A percentile compares a stretch with the other conserved stretches of the same genome.
Conservation (phyloP, 495 filamentous ascomycete genomes). For the Aspergillus sclerotiicarbonarius region DNA sequence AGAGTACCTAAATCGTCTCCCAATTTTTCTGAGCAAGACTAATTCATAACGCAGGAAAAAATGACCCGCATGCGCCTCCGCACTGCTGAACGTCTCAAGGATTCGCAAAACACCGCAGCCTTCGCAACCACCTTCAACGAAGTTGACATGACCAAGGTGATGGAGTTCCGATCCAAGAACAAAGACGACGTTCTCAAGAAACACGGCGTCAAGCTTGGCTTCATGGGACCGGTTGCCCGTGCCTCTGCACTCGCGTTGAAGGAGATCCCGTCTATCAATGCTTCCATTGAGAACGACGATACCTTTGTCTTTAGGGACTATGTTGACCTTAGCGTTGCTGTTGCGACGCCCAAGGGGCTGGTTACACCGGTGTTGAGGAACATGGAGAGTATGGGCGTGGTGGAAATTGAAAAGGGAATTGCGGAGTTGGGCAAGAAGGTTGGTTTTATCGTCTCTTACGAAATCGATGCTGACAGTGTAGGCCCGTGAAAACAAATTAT, state of each 20-base stretch:
- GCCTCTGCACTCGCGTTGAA: conserved; percentile 81
- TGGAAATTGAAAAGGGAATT: no score
- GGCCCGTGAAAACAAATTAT: no score
- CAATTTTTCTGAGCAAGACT: no score
- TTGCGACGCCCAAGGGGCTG: no score
- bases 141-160: conserved; percentile 87
- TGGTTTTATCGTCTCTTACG: no score
- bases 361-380: no score
- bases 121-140: conserved; percentile 93
- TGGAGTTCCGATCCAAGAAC: conserved; percentile 84
- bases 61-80: conserved; percentile 10
- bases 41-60: conserved; percentile 8
- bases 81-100: conserved; percentile 9
- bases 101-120: conserved; percentile 45
- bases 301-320: conserved; percentile 92
- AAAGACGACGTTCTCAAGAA: conserved; percentile 84
- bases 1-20: no score
- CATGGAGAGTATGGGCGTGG: no score
- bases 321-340: no score
- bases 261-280: conserved; percentile 82
- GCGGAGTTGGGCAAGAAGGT: no score
- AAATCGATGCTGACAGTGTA: no score
- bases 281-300: conserved; percentile 86
- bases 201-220: conserved; percentile 86
- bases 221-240: conserved; percentile 87